phyloP scores from a whole-genome alignment of 1,284 basidiomycete genomes.

The Pseudozyma hubeiensis region DNA sequence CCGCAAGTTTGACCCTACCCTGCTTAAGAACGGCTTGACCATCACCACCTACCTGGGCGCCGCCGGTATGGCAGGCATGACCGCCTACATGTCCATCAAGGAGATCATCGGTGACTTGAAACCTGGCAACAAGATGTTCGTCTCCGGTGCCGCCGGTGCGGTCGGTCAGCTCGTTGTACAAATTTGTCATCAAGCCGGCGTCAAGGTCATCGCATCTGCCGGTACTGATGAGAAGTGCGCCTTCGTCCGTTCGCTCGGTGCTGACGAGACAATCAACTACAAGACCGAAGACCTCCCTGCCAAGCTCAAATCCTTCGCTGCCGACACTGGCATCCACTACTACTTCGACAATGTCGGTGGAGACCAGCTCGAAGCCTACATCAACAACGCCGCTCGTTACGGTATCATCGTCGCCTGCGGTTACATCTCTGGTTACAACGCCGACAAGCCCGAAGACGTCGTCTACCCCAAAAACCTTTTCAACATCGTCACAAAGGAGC shows the following conservation, averaged over 20 bases:
- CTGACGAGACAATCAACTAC: conserved; percentile 86
- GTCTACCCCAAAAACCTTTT: conserved; percentile 52
- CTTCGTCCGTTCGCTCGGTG: conserved; percentile 86
- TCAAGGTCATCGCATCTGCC: conserved; percentile 84
- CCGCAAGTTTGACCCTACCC: conserved; percentile 36
- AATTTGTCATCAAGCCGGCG: conserved; percentile 70
- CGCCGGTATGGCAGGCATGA: conserved; percentile 68
- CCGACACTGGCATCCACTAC: conserved; percentile 49
- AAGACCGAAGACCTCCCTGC: conserved; percentile 75
- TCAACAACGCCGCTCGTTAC: conserved; percentile 43
- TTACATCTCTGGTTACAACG: conserved; percentile 54
- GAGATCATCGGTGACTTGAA: conserved; percentile 56
- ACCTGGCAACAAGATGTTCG: conserved; percentile 56
- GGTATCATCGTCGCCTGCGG: conserved; percentile 53
- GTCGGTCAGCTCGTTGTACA: conserved; percentile 72
- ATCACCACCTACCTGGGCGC: conserved; percentile 66
- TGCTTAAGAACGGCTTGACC: conserved; percentile 26
- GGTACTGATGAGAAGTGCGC: conserved; percentile 82
- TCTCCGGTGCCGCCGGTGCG: conserved; percentile 60
- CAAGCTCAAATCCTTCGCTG: conserved; percentile 48
- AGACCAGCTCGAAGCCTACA: conserved; percentile 52
- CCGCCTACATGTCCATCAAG: conserved; percentile 64
- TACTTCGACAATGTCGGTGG: conserved; percentile 60
- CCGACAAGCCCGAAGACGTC: conserved; percentile 47
- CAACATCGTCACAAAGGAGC: conserved; percentile 45